Evolutionary conservation across 768 basidiomycete species (phyloP).

Genomic region (Favolaschia claudopus): DNA sequence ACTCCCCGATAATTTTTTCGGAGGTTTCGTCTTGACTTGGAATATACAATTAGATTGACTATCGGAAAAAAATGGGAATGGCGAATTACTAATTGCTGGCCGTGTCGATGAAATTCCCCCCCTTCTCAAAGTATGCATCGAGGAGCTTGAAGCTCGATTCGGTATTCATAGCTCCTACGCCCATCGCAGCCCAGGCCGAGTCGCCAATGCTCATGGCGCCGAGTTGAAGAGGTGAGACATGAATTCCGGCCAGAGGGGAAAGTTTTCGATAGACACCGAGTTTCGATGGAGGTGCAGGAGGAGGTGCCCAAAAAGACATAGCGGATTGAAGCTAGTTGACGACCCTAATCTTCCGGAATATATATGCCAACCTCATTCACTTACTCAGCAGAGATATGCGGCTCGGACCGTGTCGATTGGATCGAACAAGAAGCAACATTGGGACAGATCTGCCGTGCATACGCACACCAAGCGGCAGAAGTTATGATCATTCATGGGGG

Average conservation of each 20-base stretch:
- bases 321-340: not conserved
- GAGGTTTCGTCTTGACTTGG: conserved; percentile 61
- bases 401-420: too few relatives aligned
- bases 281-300: conserved; percentile 32
- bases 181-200: conserved; percentile 32
- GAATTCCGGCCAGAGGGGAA: conserved; percentile 42
- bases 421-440: too few relatives aligned
- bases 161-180: conserved; percentile 39
- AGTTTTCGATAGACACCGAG: conserved; percentile 43
- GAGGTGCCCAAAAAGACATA: not conserved
- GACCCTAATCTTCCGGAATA: too few relatives aligned
- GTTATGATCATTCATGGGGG: too few relatives aligned
- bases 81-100: conserved; percentile 16
- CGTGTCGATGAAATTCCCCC: conserved; percentile 23
- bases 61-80: not conserved
- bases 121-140: conserved; percentile 17
- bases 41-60: not conserved
- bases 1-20: conserved; percentile 62
- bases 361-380: too few relatives aligned
- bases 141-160: conserved; percentile 24
- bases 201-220: conserved; percentile 50
- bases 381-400: too few relatives aligned
- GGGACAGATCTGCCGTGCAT: too few relatives aligned
- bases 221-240: conserved; percentile 47
- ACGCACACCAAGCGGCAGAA: too few relatives aligned